Evolutionary conservation across 352 stramenopile genomes (phyloP).

Genomic region (Plasmopara halstedii): DNA sequence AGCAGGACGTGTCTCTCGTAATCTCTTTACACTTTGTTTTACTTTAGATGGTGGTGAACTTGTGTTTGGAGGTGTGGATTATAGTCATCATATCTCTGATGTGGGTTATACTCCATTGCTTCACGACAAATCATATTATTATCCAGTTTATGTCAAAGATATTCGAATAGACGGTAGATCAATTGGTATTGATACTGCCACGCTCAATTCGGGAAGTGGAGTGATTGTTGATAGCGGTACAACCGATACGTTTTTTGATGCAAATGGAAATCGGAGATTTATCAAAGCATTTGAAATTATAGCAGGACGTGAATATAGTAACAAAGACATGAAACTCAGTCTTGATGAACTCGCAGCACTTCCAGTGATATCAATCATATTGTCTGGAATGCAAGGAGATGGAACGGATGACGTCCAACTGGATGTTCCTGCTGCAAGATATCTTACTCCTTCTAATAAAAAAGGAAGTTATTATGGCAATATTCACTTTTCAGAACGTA

Average conservation of each 20-base stretch:
- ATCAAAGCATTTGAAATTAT: conserved; percentile 37
- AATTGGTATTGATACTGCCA: conserved; percentile 28
- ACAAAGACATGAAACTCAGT: conserved; percentile 45
- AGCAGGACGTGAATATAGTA: conserved; percentile 46
- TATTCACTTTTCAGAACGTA: conserved; percentile 77
- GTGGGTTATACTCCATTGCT: conserved; percentile 65
- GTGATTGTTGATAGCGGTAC: conserved; percentile 84
- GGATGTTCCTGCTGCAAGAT: conserved; percentile 53
- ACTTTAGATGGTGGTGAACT: conserved; percentile 52
- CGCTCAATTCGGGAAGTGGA: conserved; percentile 64
- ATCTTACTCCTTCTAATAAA: conserved; percentile 46
- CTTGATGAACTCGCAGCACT: conserved; percentile 31
- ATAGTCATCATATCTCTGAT: conserved; percentile 53
- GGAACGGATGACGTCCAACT: conserved; percentile 51
- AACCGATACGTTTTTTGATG: conserved; percentile 78
- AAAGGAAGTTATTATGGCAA: conserved; percentile 56
- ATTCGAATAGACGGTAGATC: conserved; percentile 50
- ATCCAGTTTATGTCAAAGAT: conserved; percentile 77
- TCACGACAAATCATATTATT: conserved; percentile 43
- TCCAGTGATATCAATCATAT: conserved; percentile 59
- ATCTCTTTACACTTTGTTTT: conserved; percentile 83
- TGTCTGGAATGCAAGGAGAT: conserved; percentile 41
- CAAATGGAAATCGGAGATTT: conserved; percentile 42
- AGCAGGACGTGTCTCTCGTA: conserved; percentile 39
- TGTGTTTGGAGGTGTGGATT: conserved; percentile 74